Conservation (phyloP, 805 yeast species). For the Saccharomycopsis capsularis region DNA sequence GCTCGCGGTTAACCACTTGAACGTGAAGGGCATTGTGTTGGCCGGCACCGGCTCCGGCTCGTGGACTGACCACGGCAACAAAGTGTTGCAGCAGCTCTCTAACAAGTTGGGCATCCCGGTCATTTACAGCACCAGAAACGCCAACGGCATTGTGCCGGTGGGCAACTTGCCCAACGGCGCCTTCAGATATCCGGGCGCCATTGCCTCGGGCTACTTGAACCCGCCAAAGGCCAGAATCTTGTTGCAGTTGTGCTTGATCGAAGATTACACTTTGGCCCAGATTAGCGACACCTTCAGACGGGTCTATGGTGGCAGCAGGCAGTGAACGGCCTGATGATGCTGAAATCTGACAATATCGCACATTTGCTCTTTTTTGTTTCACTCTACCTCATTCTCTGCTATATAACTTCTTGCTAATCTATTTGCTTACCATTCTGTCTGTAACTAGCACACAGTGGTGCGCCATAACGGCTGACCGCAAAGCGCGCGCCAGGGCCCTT, state of each 20-base stretch:
- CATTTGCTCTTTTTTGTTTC: too few relatives aligned
- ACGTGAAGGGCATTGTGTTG: conserved; percentile 48
- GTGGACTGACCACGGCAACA: conserved; percentile 43
- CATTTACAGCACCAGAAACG: conserved; percentile 57
- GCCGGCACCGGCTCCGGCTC: conserved; percentile 75
- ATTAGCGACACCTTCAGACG: conserved; percentile 42
- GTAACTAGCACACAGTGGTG: too few relatives aligned
- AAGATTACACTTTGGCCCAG: conserved; percentile 32
- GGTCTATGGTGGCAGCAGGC: conserved; percentile 43
- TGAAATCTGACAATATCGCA: conserved; percentile 34
- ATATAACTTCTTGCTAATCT: too few relatives aligned
- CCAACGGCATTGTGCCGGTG: conserved; percentile 64
- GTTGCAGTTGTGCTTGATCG: conserved; percentile 42
- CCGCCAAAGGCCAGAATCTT: conserved; percentile 46
- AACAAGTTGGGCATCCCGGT: conserved; percentile 41
- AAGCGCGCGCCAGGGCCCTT: too few relatives aligned
- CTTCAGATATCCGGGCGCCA: conserved; percentile 26
- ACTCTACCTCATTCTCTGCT: too few relatives aligned
- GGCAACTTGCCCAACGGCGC: conserved; percentile 30
- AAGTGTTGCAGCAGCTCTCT: conserved; percentile 35
- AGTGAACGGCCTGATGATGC: conserved; percentile 18
- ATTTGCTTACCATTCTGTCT: too few relatives aligned
- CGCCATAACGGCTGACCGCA: too few relatives aligned
- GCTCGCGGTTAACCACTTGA: conserved; percentile 35
- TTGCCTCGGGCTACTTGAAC: conserved; percentile 46